Percentiles rank a stretch among this genome's conserved stretches.
These are phyloP conservation scores for Neobulgaria alba DNA, from an alignment of 2,329 filamentous ascomycete genomes.

Conservation along the genomic window DNA sequence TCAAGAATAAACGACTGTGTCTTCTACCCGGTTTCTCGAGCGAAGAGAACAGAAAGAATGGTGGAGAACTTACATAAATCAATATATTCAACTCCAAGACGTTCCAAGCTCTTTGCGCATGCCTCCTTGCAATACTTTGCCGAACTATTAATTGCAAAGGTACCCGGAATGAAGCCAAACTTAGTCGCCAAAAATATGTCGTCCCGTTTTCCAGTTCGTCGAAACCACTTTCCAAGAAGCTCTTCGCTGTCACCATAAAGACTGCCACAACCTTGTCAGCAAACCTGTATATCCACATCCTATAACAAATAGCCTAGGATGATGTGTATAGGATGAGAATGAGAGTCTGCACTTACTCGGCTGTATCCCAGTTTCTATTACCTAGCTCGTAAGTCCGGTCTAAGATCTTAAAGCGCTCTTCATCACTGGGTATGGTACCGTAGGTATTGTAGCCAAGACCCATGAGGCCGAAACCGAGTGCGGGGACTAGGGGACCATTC, in stretches of 20 bases:
- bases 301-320: background rate
- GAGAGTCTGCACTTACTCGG: slow-evolving; percentile 13
- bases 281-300: too few relatives aligned
- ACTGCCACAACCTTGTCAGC: too few relatives aligned
- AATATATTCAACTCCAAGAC: slow-evolving; percentile 34
- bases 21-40: too few relatives aligned
- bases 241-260: slow-evolving; percentile 34
- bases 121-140: slow-evolving; percentile 34
- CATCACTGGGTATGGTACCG: slow-evolving; percentile 19
- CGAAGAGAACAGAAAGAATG: too few relatives aligned
- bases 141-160: slow-evolving; percentile 27
- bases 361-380: slow-evolving; percentile 25
- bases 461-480: slow-evolving; percentile 28
- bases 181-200: slow-evolving; percentile 45
- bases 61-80: slow-evolving; percentile 15
- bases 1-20: too few relatives aligned
- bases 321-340: too few relatives aligned
- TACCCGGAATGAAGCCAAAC: slow-evolving; percentile 27
- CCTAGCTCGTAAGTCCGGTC: slow-evolving; percentile 32
- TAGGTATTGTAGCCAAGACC: slow-evolving; percentile 18
- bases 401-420: slow-evolving; percentile 31
- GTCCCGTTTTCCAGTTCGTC: slow-evolving; percentile 33
- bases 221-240: slow-evolving; percentile 40
- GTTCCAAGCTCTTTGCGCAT: slow-evolving; percentile 32
- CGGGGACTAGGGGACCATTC: slow-evolving; percentile 25